Base-by-base conservation (phyloP, 2,329 filamentous ascomycete species). In the Talaromyces rugulosus region DNA sequence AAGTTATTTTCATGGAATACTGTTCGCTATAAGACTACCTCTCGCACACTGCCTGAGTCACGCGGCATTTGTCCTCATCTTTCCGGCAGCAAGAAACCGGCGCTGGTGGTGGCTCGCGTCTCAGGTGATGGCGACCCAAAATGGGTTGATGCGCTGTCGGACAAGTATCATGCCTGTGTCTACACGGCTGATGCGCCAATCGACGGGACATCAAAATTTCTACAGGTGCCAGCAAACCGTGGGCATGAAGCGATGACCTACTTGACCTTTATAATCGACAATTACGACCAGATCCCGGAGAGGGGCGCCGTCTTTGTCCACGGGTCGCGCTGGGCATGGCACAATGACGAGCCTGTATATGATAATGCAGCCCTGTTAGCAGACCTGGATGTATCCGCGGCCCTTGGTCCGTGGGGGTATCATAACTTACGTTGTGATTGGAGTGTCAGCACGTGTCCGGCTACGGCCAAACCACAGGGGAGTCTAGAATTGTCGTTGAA, bases 371-470 rank as follows among this genome's bases (percentile, higher is more conserved):
- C 71, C 3, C 67, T 81, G 0, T 34, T 62, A 31, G 54, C 50
- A n/a, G 31, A 42, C 40, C 61, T 82, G 12, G 74, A 82, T 63
- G 59, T 81, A 0, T 64, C 72, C 0, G 61, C 70, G 0, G 80
- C 80, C 1, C 69, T 82, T 1, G 64, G 68, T 8, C 68, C 68
- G 0, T 63, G 65, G 1, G 81, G 81, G 0, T 83, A 82, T 65
- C 76, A 81, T 59, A 83, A 83, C 62, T 70, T 83, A 31, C 76
- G 80, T 51, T 83, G 81, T 63, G 80, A 82, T 66, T 82, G 81
- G 81, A 80, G 77, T 44, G 72, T 74, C 1, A 79, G 80, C 56
- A 79, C 77, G 0, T 78, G 78, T 62, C 65, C 69, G 1, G 47
- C 70, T 0, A 68, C 69, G 1, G 68, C 72, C 0, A 67, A 73